Percentiles rank a stretch among this genome's conserved stretches.
Evolutionary conservation across 106 monocot species (phyloP).

Genomic region (Amphibolis antarctica): DNA sequence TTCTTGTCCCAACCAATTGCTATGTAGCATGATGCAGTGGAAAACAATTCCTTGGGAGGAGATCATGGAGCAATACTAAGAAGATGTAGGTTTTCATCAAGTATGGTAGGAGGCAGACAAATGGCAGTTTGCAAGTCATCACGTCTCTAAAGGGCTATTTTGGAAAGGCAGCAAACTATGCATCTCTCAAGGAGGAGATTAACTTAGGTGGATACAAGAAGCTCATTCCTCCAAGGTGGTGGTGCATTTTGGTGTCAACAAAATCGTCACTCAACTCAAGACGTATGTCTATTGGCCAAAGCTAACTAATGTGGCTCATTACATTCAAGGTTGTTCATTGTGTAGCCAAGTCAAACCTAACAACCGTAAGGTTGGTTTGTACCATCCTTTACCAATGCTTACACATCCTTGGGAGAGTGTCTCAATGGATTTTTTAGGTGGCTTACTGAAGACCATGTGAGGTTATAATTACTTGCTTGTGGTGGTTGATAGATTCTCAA

Average conservation of each 20-base stretch:
- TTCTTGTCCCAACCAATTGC: not conserved
- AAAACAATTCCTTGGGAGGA: not conserved
- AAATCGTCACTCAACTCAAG: not conserved
- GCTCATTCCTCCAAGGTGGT: slow-evolving; percentile 1
- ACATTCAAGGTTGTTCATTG: not conserved
- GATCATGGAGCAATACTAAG: not conserved
- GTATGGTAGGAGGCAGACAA: not conserved
- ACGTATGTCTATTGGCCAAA: slow-evolving; percentile 1
- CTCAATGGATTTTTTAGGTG: slow-evolving; percentile 5
- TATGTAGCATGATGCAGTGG: not conserved
- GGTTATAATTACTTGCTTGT: not conserved
- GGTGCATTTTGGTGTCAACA: not conserved
- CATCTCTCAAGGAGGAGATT: not conserved
- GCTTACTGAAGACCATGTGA: not conserved
- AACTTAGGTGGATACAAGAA: not conserved
- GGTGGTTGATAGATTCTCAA: slow-evolving; percentile 3
- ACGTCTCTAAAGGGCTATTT: not conserved
- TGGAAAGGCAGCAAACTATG: not conserved
- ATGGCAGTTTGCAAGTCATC: not conserved
- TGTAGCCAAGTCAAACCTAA: not conserved
- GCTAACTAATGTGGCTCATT: not conserved
- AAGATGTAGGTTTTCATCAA: not conserved
- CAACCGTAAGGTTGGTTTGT: slow-evolving; percentile 3
- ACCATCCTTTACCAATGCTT: not conserved
- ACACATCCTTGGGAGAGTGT: slow-evolving; percentile 3